These are phyloP conservation scores for Citrus inodora DNA, from an alignment of 345 rosid species.

Conservation along the genomic window DNA sequence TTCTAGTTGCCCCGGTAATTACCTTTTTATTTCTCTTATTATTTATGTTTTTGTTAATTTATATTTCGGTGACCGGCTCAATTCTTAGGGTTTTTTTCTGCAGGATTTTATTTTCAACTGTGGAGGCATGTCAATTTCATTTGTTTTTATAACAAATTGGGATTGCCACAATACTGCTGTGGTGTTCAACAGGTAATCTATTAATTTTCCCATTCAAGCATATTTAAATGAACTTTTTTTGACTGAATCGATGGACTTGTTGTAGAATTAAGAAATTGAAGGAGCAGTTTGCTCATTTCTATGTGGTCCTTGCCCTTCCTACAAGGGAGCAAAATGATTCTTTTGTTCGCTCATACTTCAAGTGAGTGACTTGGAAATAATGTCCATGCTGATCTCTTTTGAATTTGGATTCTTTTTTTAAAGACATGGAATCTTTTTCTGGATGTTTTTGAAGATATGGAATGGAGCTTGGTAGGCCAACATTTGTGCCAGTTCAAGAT, in stretches of 20 bases:
- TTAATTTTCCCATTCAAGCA: background rate
- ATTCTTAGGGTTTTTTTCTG: background rate
- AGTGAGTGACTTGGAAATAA: constrained; percentile 43
- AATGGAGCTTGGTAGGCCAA: constrained; percentile 86
- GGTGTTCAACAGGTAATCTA: constrained; percentile 58
- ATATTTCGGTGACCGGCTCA: background rate
- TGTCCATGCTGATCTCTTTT: background rate
- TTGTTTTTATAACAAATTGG: constrained; percentile 79
- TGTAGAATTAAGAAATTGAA: constrained; percentile 65
- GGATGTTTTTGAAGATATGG: constrained; percentile 40
- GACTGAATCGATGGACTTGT: constrained; percentile 10
- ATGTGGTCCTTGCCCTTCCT: constrained; percentile 58
- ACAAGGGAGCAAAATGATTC: constrained; percentile 67
- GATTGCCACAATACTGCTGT: constrained; percentile 35
- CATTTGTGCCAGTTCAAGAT: constrained; percentile 77
- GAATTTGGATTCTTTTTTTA: background rate
- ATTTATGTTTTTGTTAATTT: background rate
- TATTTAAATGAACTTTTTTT: background rate
- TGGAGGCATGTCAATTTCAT: constrained; percentile 81
- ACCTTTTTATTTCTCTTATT: background rate
- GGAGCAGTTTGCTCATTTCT: constrained; percentile 69
- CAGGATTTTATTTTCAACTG: constrained; percentile 92
- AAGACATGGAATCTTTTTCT: background rate
- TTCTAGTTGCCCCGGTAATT: constrained; percentile 75
- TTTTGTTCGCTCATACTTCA: constrained; percentile 70